These are phyloP conservation scores for Zalaria obscura DNA, from an alignment of 2,329 filamentous ascomycete genomes.

Conservation along the genomic window DNA sequence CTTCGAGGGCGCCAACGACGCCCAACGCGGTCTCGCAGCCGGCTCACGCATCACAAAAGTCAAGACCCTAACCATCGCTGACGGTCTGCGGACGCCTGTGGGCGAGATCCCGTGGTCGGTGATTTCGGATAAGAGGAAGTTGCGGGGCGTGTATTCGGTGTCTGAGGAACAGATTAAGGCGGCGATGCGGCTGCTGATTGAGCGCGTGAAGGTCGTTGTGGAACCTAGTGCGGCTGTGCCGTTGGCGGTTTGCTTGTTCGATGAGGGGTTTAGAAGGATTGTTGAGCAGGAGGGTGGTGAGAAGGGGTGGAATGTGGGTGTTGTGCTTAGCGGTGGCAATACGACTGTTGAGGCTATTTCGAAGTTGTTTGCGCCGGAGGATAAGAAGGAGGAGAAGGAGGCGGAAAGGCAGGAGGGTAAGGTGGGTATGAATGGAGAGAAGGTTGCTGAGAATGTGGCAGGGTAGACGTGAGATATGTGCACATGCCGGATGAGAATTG, in stretches of 20 bases:
- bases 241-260: conserved; percentile 67
- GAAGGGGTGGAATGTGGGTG: conserved; percentile 56
- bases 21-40: conserved; percentile 50
- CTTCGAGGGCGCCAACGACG: conserved; percentile 76
- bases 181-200: conserved; percentile 64
- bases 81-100: conserved; percentile 75
- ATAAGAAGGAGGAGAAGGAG: conserved; percentile 7
- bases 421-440: conserved; percentile 25
- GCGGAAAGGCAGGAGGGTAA: conserved; percentile 26
- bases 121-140: conserved; percentile 57
- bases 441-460: conserved; percentile 31
- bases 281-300: conserved; percentile 58
- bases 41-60: conserved; percentile 54
- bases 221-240: conserved; percentile 82
- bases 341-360: conserved; percentile 47
- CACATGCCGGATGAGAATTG: not conserved
- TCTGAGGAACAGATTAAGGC: conserved; percentile 68
- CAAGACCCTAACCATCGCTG: conserved; percentile 67
- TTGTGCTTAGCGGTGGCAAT: conserved; percentile 51
- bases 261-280: conserved; percentile 64
- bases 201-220: conserved; percentile 80
- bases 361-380: conserved; percentile 33
- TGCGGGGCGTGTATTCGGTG: conserved; percentile 58
- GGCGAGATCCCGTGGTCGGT: conserved; percentile 63
- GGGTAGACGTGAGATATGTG: conserved; percentile 13